Evolutionary conservation across 495 filamentous ascomycete species (phyloP).

Genomic region (Apodospora peruviana): DNA sequence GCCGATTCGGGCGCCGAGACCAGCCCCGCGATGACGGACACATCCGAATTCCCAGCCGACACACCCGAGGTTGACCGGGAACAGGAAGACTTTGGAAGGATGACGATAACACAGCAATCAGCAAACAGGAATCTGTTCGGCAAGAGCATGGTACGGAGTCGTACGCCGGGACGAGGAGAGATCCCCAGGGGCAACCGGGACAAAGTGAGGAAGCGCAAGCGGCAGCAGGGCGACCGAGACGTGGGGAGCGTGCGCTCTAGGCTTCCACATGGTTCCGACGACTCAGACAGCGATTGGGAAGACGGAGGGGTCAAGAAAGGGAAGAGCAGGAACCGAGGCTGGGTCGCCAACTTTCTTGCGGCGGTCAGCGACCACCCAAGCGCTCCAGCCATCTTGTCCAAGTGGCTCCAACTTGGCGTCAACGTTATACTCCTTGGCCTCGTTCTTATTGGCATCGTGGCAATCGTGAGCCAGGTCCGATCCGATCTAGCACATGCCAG

Average conservation of each 20-base stretch:
- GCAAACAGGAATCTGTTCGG: conserved; percentile 31
- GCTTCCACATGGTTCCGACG: conserved; percentile 47
- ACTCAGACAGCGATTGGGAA: conserved; percentile 45
- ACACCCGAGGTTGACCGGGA: conserved; percentile 36
- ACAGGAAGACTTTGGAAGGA: conserved; percentile 25
- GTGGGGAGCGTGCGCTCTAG: conserved; percentile 37
- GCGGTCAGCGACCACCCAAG: conserved; percentile 73
- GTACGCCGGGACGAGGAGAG: conserved; percentile 41
- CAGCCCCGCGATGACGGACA: conserved; percentile 62
- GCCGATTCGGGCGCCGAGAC: conserved; percentile 77
- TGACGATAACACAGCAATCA: conserved; percentile 35
- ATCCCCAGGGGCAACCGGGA: conserved; percentile 28
- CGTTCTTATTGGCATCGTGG: conserved; percentile 65
- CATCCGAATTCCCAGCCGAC: conserved; percentile 54
- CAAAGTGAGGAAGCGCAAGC: conserved; percentile 43
- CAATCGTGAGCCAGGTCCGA: conserved; percentile 63
- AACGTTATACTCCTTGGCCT: conserved; percentile 67
- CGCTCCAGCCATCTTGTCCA: conserved; percentile 79
- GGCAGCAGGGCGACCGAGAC: conserved; percentile 34
- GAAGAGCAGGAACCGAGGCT: conserved; percentile 20
- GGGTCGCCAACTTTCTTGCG: conserved; percentile 54
- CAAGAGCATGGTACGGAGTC: conserved; percentile 38
- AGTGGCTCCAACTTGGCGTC: conserved; percentile 75
- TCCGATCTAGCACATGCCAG: conserved; percentile 69
- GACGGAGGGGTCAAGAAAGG: conserved; percentile 24